Evolutionary conservation across 257 asterid genomes (phyloP), one percentile per base, ranked within the genome.

Genomic region (Knoxia roxburghii): DNA sequence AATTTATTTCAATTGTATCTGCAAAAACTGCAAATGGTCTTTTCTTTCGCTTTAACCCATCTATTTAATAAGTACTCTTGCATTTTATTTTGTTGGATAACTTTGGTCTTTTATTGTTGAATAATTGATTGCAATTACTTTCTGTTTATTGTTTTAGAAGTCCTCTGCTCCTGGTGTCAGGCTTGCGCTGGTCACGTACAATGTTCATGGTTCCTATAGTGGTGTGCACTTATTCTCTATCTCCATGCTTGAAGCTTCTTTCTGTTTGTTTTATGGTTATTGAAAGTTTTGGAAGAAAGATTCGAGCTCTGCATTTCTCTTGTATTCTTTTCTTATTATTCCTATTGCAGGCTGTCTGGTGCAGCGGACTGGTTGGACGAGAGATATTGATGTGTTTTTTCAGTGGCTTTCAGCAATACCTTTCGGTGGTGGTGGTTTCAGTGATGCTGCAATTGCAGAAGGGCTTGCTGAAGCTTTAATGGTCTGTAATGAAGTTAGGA

Each of bases 301-400:
- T 35, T 60, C 52, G 18, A 35, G 63, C 61, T 61, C 60, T 7
- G 20, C 18, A 49, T 59, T 35, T 12, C 4, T 57, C 27, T 70
- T 69, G 52, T 43, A 24, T 30, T 39, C 39, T 57, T 35, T 23
- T 26, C 18, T 72, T 52, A 65, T 67, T 54, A 54, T 67, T 73
- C 65, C 29, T 60, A 37, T 21, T 82, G 75, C 88, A 90, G 95
- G 84, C 69, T 86, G 85, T 80, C 76, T 86, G 52, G 89, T 90
- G 73, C 96, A 84, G 73, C 76, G 95, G 72, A 84, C 95, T 82
- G 97, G 96, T 65, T 94, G 99, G 99, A 94, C 95, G 35, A 87
- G 67, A 71, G 89, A 94, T 79, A 77, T 83, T 76, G 95, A 94
- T 68, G 69, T 80, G 66, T 90, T 86, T 79, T 84, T 85, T 60